Evolutionary conservation across 345 rosid species (phyloP).

Genomic region (Linum usitatissimum): DNA sequence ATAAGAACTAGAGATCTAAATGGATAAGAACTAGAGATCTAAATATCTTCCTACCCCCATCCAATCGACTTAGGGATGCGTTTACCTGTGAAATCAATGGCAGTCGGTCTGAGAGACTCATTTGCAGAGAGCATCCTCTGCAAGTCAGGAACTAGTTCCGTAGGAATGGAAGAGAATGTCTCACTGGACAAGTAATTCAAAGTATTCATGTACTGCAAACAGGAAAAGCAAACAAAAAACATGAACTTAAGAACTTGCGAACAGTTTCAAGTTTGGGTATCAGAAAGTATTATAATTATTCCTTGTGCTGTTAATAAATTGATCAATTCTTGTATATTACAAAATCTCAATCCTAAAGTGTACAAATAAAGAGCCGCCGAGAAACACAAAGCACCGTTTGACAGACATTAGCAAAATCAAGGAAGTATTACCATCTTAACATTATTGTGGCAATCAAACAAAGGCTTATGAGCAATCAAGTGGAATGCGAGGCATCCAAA

Average conservation of each 20-base stretch:
- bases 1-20: too few species aligned
- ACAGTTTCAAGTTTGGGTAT: not conserved
- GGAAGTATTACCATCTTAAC: constrained; percentile 68
- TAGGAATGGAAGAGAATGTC: constrained; percentile 72
- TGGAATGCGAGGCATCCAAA: constrained; percentile 92
- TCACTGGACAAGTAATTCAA: constrained; percentile 82
- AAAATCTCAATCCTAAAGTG: too few species aligned
- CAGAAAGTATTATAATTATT: too few species aligned
- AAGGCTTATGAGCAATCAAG: constrained; percentile 78
- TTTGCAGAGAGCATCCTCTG: constrained; percentile 84
- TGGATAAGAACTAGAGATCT: not conserved
- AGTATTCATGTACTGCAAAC: constrained; percentile 77
- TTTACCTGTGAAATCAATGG: constrained; percentile 83
- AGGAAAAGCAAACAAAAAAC: constrained; percentile 6
- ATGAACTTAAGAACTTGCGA: not conserved
- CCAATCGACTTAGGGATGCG: not conserved
- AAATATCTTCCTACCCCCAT: too few species aligned
- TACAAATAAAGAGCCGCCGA: not conserved
- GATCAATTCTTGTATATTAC: too few species aligned
- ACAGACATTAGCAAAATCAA: constrained; percentile 8
- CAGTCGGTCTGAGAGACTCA: constrained; percentile 80
- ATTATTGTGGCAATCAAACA: constrained; percentile 89
- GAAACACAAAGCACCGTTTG: not conserved
- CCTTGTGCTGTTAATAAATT: too few species aligned
- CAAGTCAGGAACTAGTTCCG: constrained; percentile 76